Conservation (phyloP, 768 basidiomycete genomes). For the Rhizopogon vinicolor region DNA sequence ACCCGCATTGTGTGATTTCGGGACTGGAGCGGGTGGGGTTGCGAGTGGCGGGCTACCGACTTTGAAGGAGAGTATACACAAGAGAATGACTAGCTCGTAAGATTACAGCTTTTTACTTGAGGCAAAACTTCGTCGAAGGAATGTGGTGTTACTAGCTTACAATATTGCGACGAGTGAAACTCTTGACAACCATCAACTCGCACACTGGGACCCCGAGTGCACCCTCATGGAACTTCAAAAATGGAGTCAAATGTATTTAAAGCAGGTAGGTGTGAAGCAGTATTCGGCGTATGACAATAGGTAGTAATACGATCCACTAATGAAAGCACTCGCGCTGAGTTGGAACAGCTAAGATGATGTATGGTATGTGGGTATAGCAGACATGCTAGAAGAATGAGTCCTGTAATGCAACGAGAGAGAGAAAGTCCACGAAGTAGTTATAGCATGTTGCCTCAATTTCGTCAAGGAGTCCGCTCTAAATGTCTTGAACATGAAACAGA, state of each 20-base stretch:
- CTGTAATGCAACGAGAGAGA: constrained; percentile 11
- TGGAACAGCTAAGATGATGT: not conserved
- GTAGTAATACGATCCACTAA: constrained; percentile 7
- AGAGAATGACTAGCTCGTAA: constrained; percentile 14
- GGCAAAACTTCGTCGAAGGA: not conserved
- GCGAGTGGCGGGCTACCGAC: not conserved
- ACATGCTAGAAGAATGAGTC: constrained; percentile 12
- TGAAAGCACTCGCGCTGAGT: not conserved
- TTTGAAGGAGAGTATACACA: constrained; percentile 17
- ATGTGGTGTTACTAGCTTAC: not conserved
- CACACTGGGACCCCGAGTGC: too few relatives aligned
- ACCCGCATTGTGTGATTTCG: constrained; percentile 6
- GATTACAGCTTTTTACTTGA: constrained; percentile 9
- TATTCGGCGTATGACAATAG: not conserved
- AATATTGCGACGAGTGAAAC: not conserved
- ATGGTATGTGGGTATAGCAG: constrained; percentile 24
- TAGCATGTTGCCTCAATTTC: not conserved
- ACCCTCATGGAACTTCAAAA: too few relatives aligned
- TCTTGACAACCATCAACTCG: not conserved
- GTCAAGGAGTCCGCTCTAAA: not conserved
- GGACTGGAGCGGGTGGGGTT: not conserved
- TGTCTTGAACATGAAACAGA: not conserved
- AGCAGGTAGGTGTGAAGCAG: not conserved
- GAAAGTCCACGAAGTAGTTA: constrained; percentile 11
- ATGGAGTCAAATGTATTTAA: not conserved